A percentile compares a stretch with the other conserved stretches of the same genome.
phyloP scores from a whole-genome alignment of 768 basidiomycete species.

The Tricholomella constricta region DNA sequence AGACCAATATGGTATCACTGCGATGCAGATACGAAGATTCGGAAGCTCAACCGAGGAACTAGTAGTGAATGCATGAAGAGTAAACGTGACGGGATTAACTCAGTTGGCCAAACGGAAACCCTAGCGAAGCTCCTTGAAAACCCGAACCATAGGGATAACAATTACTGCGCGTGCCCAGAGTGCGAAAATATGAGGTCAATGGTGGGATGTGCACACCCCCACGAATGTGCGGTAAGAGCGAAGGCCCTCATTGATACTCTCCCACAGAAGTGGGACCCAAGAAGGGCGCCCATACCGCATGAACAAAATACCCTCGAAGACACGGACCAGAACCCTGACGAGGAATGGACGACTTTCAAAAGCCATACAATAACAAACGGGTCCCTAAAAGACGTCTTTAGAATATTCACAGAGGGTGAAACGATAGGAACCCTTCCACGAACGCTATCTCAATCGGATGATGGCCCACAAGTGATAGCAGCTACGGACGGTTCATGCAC shows the following conservation, averaged over 20 bases:
- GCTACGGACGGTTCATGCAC: slow-evolving; percentile 11
- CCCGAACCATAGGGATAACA: background rate
- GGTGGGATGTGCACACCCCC: slow-evolving; percentile 18
- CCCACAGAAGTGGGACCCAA: slow-evolving; percentile 23
- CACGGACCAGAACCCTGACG: background rate
- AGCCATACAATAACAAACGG: background rate
- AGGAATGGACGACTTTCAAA: background rate
- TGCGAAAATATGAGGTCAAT: background rate
- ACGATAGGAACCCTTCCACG: background rate
- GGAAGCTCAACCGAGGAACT: background rate
- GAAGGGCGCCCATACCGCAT: background rate
- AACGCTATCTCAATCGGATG: too few relatives aligned
- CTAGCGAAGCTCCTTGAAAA: background rate
- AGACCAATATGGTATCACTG: slow-evolving; percentile 37
- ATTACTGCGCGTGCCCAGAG: background rate
- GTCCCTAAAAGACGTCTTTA: background rate
- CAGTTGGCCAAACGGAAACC: slow-evolving; percentile 10
- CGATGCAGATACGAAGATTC: slow-evolving; percentile 3
- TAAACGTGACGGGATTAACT: slow-evolving; percentile 13
- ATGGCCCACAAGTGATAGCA: background rate
- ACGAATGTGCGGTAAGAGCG: slow-evolving; percentile 16
- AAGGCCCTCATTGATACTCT: slow-evolving; percentile 15
- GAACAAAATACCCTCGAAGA: too few relatives aligned
- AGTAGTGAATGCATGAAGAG: slow-evolving; percentile 16
- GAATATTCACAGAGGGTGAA: background rate